phyloP scores from a whole-genome alignment of 371 early-diverging fungal genomes.

The Neoconidiobolus thromboides region DNA sequence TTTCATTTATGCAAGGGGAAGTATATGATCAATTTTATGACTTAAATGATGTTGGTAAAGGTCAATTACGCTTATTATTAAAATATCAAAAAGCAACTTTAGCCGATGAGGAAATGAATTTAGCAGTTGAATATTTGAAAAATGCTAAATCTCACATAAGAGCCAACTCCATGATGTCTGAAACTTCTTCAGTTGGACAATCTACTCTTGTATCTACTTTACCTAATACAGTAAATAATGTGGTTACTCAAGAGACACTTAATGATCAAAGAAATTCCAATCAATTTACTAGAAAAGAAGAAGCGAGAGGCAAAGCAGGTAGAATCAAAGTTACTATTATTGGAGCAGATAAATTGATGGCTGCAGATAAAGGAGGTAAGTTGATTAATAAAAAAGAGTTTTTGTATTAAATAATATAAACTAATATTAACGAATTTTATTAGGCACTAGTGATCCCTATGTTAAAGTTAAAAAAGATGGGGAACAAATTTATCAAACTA shows the following conservation, averaged over 20 bases:
- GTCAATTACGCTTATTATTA: neutral
- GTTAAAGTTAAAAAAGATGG: conserved; percentile 51
- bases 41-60: neutral
- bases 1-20: neutral
- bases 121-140: neutral
- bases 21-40: neutral
- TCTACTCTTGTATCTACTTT: neutral
- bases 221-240: neutral
- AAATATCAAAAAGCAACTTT: neutral
- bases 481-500: conserved; percentile 55
- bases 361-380: conserved; percentile 28
- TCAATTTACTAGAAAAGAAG: neutral
- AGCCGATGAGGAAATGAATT: neutral
- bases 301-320: conserved; percentile 10
- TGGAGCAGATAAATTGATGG: conserved; percentile 28
- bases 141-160: neutral
- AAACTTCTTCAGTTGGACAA: neutral
- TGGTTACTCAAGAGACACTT: neutral
- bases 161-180: neutral
- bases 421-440: neutral
- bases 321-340: conserved; percentile 20
- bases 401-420: neutral
- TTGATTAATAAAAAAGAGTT: no score
- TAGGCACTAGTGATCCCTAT: conserved; percentile 69
- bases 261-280: neutral